phyloP scores from a whole-genome alignment of 2,329 filamentous ascomycete species.

The Fusarium sororula region DNA sequence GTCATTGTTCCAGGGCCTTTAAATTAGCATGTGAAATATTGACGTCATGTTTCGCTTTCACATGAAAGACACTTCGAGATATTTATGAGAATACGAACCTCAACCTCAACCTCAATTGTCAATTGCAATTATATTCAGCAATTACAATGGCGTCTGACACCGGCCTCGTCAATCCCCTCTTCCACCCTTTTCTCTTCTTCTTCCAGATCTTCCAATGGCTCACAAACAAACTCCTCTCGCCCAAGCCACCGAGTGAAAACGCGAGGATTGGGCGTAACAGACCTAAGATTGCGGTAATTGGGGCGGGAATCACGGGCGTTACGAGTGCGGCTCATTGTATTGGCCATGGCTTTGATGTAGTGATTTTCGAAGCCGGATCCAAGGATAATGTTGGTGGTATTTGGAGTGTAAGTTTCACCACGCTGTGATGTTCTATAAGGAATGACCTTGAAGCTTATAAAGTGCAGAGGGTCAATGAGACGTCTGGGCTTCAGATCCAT shows the following conservation, averaged over 20 bases:
- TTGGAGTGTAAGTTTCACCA: conserved; percentile 70
- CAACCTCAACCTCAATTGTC: neutral
- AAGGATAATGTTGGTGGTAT: conserved; percentile 78
- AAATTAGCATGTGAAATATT: conserved; percentile 30
- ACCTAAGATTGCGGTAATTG: conserved; percentile 75
- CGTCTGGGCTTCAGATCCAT: conserved; percentile 84
- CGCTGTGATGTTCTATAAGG: neutral
- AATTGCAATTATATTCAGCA: neutral
- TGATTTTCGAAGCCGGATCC: conserved; percentile 78
- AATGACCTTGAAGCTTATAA: neutral
- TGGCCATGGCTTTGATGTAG: conserved; percentile 85
- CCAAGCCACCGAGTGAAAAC: conserved; percentile 70
- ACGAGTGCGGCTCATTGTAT: conserved; percentile 84
- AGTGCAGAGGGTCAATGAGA: conserved; percentile 77
- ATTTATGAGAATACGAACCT: neutral
- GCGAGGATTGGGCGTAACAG: conserved; percentile 58
- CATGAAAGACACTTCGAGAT: conserved; percentile 5
- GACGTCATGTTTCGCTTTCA: conserved; percentile 43
- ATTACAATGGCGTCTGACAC: conserved; percentile 44
- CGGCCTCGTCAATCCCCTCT: conserved; percentile 51
- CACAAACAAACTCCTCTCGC: conserved; percentile 72
- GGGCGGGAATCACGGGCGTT: conserved; percentile 77
- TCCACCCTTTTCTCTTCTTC: conserved; percentile 67
- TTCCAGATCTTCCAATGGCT: conserved; percentile 74
- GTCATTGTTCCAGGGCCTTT: conserved; percentile 14